Base-by-base conservation (phyloP, 2,329 filamentous ascomycete genomes). In the Fusarium bulbicola region DNA sequence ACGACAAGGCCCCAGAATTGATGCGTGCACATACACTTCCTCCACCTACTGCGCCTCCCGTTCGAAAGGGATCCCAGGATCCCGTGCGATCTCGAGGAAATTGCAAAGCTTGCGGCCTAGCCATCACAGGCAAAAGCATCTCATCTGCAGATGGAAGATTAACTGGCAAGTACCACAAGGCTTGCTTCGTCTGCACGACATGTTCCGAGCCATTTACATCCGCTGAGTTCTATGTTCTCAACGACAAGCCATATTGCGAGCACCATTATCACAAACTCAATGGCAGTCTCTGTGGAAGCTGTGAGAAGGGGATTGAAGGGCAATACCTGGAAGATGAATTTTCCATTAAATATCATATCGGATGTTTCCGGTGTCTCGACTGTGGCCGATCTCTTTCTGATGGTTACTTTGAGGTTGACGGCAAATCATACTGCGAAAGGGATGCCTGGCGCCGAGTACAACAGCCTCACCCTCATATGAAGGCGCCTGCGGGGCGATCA, bases 261-360 rank as follows among this genome's bases (percentile, higher is more conserved):
- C 91, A 92, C 56, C 95, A 98, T 82, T 99, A 98, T 80, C 96
- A 99, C 83, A 89, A 93, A 80, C 88, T 96, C 39, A 98, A 98
- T 77, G 92, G 92, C 57, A 97, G 94, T 52, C 84, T 98, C 3
- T 99, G 96, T 80, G 88, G 89, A 21, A 88, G 88, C 36, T 99
- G 96, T 81, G 89, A 93, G 72, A 86, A 86, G 16, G 96, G 96
- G 20, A 98, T 99, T 74, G 96, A 99, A 82, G 96, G 96, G 1
- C 92, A 95, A 75, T 99, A 97, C 77, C 86, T 98, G 42, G 95
- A 97, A 80, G 97, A 96, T 36, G 93, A 94, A 76, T 82, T 85
- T 43, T 85, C 87, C 39, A 87, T 90, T 76, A 98, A 98, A 80
- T 96, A 95, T 82, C 96, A 99, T 80, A 90, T 94, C 1, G 86